Conservation (phyloP, 2,329 filamentous ascomycete species). For the Exserohilum rostratum region DNA sequence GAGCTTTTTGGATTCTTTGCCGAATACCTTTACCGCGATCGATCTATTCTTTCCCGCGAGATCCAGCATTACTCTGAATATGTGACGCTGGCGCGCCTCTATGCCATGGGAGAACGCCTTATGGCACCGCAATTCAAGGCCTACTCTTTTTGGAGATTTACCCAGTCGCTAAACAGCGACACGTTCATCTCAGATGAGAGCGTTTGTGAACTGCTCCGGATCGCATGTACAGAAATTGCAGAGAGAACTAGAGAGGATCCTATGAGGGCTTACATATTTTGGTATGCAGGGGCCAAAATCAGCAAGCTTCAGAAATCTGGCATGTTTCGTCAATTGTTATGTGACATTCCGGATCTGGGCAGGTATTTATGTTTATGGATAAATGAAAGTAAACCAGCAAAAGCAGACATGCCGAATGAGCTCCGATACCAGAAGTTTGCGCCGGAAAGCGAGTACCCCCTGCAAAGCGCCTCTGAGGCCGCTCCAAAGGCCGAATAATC, state of each 20-base stretch:
- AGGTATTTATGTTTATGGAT: not conserved
- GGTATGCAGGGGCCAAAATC: not conserved
- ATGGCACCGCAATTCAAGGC: not conserved
- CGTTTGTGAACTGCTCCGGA: slow-evolving; percentile 1
- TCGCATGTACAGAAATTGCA: not conserved
- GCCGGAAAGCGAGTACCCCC: not conserved
- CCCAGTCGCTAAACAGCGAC: accelerated
- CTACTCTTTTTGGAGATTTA: not conserved
- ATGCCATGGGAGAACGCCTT: not conserved
- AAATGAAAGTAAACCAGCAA: not conserved
- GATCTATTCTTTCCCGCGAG: slow-evolving; percentile 14
- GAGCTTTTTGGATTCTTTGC: slow-evolving; percentile 27
- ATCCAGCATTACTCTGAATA: not conserved
- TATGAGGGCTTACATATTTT: not conserved
- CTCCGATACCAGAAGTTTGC: not conserved
- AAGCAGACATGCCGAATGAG: not conserved
- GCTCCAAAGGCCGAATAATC: not conserved
- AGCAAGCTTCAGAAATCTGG: not conserved
- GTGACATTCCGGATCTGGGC: not conserved
- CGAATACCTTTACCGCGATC: slow-evolving; percentile 30
- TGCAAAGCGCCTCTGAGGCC: not conserved
- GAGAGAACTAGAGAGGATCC: not conserved
- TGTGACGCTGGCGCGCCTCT: not conserved
- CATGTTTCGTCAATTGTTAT: not conserved
- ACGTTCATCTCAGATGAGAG: not conserved